Base-by-base conservation (phyloP, 108 stramenopile species). In the Aurantiochytrium sp. region DNA sequence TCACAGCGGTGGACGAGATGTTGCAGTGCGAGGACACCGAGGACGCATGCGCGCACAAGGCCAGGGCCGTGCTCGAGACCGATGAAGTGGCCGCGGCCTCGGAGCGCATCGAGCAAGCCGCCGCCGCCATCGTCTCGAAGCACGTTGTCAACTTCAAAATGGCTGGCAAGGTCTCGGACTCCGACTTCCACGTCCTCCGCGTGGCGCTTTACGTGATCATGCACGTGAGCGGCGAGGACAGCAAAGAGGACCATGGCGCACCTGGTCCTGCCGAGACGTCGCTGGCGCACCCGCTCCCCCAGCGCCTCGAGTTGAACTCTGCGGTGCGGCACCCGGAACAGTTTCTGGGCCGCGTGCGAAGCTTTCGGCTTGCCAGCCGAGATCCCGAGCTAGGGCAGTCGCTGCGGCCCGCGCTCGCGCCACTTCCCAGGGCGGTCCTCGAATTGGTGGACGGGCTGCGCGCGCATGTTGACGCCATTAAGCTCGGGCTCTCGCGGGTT, bases 291-390 rank as follows among this genome's bases (percentile, higher is more conserved):
- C 34, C 59, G 32, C 59, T 65, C 8, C 73, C 73, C 8, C 39
- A 4, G 12, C 39, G n/a, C 12, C 39, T n/a, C 39, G 73, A 81
- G 73, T 6, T 81, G 8, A 48, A 41, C n/a, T 37, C 73, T 15
- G 39, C 73, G 17, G 30, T 81, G 73, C 39, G 73, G 12, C 73
- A 81, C 73, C 42, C 73, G 6, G 73, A 81, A 21, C 73, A 81
- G 24, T 81, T 81, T 81, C 2, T 81, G 24, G 42, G 45, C n/a
- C 73, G 73, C 8, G 36, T 81, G 12, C 21, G 73, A 48, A 81
- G 42, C 27, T 81, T 81, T 81, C 73, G 73, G n/a, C 42, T 48
- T 12, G 42, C 39, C 15, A 81, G 19, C 8, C 36, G 73, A 12
- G 73, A 81, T 42, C 10, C 42, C 10, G 42, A 41, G n/a, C 45